Percentiles rank a stretch among this genome's conserved stretches.
Conservation (phyloP, 192 early-diverging fungal species). For the Helicostylum pulchrum region DNA sequence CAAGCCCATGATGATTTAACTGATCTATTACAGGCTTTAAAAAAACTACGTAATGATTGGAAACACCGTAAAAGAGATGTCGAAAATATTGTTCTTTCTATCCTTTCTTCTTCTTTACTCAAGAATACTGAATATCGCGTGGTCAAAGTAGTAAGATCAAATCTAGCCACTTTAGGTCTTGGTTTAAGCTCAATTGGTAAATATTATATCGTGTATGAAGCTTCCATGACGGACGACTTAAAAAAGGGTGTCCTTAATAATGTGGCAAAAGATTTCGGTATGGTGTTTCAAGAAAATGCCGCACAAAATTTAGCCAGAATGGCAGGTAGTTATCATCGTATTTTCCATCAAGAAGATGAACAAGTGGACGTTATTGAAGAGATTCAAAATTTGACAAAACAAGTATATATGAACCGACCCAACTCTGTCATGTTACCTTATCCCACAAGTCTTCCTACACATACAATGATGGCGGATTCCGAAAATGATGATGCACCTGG, state of each 20-base stretch:
- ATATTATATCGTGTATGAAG: slow-evolving; percentile 16
- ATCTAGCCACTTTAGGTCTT: not conserved
- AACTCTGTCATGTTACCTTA: slow-evolving; percentile 7
- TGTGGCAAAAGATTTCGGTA: slow-evolving; percentile 11
- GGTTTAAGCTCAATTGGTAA: slow-evolving; percentile 15
- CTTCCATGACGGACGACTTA: not conserved
- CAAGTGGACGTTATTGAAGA: not conserved
- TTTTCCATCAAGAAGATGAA: slow-evolving; percentile 10
- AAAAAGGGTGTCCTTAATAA: slow-evolving; percentile 11
- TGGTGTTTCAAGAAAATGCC: slow-evolving; percentile 22
- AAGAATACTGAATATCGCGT: not conserved
- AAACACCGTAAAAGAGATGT: slow-evolving; percentile 18
- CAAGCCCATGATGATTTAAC: slow-evolving; percentile 20
- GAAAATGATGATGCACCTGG: not conserved
- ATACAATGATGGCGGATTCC: not conserved
- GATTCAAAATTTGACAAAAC: slow-evolving; percentile 1
- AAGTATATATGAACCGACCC: slow-evolving; percentile 9
- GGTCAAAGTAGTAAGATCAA: slow-evolving; percentile 4
- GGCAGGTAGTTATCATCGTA: slow-evolving; percentile 18
- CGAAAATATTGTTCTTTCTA: slow-evolving; percentile 17
- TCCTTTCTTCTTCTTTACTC: not conserved
- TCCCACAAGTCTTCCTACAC: not conserved
- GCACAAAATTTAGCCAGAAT: slow-evolving; percentile 23
- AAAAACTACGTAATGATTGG: slow-evolving; percentile 18
- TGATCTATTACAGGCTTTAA: slow-evolving; percentile 4